phyloP scores from a whole-genome alignment of 805 yeast genomes.

The Saccharomycopsis fibuligera region DNA sequence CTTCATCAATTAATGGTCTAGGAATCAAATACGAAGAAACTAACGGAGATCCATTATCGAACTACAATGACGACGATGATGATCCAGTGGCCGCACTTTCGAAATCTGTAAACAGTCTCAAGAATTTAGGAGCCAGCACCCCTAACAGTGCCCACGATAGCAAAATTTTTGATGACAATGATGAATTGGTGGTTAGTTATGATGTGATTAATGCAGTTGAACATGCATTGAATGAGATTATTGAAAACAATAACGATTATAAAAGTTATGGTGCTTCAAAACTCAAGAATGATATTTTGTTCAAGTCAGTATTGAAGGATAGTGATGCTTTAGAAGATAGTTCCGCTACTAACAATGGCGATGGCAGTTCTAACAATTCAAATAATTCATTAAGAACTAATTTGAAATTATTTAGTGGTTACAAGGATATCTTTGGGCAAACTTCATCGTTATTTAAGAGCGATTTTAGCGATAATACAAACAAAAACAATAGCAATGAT shows the following conservation, averaged over 20 bases:
- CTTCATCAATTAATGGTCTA: neutral
- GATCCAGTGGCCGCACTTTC: neutral
- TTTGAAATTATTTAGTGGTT: constrained; percentile 6
- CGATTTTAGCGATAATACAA: constrained; percentile 6
- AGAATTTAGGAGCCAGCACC: neutral
- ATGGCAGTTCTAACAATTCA: neutral
- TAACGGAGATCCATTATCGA: constrained; percentile 17
- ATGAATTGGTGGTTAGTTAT: constrained; percentile 30
- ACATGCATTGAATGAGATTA: constrained; percentile 58
- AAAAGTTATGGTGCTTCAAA: constrained; percentile 13
- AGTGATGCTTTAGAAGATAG: neutral
- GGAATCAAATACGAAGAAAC: constrained; percentile 14
- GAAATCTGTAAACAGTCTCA: neutral
- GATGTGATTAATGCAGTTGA: constrained; percentile 56
- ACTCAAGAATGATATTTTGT: constrained; percentile 15
- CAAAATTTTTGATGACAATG: constrained; percentile 16
- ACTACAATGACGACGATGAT: constrained; percentile 7
- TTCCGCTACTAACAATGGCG: neutral
- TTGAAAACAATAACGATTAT: constrained; percentile 28
- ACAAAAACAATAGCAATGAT: neutral
- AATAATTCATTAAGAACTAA: neutral
- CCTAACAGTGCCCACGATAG: neutral
- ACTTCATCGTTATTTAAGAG: constrained; percentile 7
- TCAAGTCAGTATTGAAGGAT: neutral
- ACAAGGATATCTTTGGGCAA: constrained; percentile 15